Evolutionary conservation across 106 monocot species (phyloP).

Genomic region (Dendrobium huoshanense): DNA sequence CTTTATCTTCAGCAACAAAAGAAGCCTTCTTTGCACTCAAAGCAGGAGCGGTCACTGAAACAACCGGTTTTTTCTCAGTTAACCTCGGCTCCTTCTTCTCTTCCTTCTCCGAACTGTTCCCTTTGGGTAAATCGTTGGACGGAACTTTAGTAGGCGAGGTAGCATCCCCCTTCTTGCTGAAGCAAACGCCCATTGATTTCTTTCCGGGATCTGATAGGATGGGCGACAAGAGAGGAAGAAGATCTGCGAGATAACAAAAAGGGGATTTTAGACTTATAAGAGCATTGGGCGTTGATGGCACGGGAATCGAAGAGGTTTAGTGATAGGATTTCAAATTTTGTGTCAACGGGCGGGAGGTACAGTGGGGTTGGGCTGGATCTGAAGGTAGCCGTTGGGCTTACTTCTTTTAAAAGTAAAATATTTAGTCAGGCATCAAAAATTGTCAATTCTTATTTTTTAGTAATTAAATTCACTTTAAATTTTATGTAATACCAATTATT

Average conservation of each 20-base stretch:
- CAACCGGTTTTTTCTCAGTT: not conserved
- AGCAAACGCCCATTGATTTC: slow-evolving; percentile 20
- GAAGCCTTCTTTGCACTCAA: not conserved
- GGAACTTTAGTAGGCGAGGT: slow-evolving; percentile 4
- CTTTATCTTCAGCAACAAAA: not conserved
- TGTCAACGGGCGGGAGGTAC: slow-evolving; percentile 9
- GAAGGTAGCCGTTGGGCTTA: not conserved
- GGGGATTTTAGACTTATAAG: not conserved
- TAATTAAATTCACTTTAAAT: too few species aligned
- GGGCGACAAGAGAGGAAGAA: not conserved
- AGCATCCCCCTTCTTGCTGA: slow-evolving; percentile 15
- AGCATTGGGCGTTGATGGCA: not conserved
- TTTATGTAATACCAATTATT: too few species aligned
- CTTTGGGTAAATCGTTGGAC: not conserved
- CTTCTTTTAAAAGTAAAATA: not conserved
- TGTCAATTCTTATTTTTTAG: too few species aligned
- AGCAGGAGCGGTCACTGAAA: not conserved
- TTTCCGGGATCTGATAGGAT: not conserved
- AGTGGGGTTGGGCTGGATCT: not conserved
- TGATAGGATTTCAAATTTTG: slow-evolving; percentile 3
- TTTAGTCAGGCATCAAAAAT: too few species aligned
- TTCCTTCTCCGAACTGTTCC: not conserved
- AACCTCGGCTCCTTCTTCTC: not conserved
- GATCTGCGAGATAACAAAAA: not conserved
- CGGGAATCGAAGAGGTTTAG: not conserved